These are phyloP conservation scores for Spathaspora jeffriesii DNA, from an alignment of 1,139 yeast genomes.

Conservation along the genomic window DNA sequence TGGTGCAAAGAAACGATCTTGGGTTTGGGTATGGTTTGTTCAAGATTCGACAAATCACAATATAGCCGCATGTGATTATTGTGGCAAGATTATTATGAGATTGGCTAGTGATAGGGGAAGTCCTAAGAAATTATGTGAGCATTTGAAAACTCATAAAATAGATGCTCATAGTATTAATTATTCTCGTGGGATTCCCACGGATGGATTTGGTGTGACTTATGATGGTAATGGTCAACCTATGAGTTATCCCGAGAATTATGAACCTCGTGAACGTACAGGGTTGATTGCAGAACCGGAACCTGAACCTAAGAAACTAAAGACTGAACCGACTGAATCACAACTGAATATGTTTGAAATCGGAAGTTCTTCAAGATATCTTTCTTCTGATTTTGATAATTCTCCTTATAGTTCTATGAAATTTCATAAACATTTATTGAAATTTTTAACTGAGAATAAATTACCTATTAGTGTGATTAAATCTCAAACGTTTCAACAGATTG, in stretches of 20 bases:
- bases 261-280: no score
- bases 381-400: conserved; percentile 39
- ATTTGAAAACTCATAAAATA: conserved; percentile 55
- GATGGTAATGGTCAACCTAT: conserved; percentile 28
- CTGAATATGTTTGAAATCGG: conserved; percentile 1
- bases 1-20: conserved; percentile 59
- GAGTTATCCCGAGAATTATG: conserved; percentile 13
- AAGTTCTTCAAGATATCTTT: conserved; percentile 18
- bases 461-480: conserved; percentile 49
- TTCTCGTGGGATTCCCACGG: conserved; percentile 35
- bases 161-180: conserved; percentile 36
- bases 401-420: conserved; percentile 49
- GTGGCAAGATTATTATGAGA: conserved; percentile 50
- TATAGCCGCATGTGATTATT: conserved; percentile 54
- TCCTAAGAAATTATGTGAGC: conserved; percentile 60
- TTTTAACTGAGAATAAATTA: conserved; percentile 52
- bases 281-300: no score
- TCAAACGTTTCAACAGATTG: conserved; percentile 52
- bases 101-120: conserved; percentile 57
- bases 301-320: neutral
- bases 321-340: neutral
- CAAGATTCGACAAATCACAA: conserved; percentile 51
- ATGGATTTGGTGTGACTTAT: conserved; percentile 39
- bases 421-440: conserved; percentile 52
- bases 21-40: conserved; percentile 66